These are phyloP conservation scores for Epichloe uncinata DNA, from an alignment of 2,329 filamentous ascomycete species.

Conservation along the genomic window DNA sequence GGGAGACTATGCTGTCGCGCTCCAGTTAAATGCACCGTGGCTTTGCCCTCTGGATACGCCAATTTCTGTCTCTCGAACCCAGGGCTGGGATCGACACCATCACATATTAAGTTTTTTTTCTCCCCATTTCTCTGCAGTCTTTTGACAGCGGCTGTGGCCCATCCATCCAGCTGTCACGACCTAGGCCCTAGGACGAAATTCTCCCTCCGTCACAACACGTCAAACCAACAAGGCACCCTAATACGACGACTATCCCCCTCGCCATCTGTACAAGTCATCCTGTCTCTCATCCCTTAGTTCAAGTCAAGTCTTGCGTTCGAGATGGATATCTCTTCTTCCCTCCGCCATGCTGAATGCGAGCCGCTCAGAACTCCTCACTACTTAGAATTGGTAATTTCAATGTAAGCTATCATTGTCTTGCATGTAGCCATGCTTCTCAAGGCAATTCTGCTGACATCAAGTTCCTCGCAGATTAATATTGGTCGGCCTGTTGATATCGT, in stretches of 20 bases:
- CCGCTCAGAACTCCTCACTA: conserved; percentile 38
- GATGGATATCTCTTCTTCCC: not conserved
- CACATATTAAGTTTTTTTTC: not conserved
- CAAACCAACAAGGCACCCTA: not conserved
- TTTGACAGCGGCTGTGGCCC: not conserved
- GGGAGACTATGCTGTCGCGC: conserved; percentile 2
- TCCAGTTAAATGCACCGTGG: not conserved
- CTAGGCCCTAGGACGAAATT: not conserved
- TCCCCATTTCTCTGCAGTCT: not conserved
- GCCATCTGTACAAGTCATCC: not conserved
- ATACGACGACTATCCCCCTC: not conserved
- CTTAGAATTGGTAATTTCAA: conserved; percentile 41
- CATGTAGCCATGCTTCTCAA: not conserved
- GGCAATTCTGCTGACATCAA: not conserved
- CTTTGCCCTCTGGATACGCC: not conserved
- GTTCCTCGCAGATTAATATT: conserved; percentile 49
- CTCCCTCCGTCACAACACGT: not conserved
- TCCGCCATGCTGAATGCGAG: conserved; percentile 26
- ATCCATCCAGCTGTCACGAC: not conserved
- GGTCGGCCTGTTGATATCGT: conserved; percentile 79
- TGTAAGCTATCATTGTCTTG: conserved; percentile 24
- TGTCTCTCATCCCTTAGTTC: not conserved
- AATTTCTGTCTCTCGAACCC: not conserved
- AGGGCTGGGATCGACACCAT: not conserved
- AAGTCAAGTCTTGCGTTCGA: not conserved